Base-by-base conservation (phyloP, 2,329 filamentous ascomycete genomes). In the Cadophora sp. region DNA sequence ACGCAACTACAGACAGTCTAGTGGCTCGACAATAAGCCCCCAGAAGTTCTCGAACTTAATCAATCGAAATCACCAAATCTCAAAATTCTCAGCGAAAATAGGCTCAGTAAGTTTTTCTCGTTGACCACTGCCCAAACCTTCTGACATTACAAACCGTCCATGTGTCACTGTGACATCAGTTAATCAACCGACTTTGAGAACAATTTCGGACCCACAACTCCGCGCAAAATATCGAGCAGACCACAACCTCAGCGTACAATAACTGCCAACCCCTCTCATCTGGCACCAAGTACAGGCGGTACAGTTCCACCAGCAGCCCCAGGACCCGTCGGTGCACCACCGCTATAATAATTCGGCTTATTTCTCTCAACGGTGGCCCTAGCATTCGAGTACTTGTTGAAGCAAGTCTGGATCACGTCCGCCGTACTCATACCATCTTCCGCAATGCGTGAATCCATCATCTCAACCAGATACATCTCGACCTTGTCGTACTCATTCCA, bases 1-100 rank as follows among this genome's bases (percentile, higher is more conserved):
- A 72, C 72, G 66, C 73, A 72, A 14, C 69, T 73, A 11, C 73
- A 74, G 62, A 74, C 74, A 22, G 69, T n/a, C n/a, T n/a, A n/a
- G n/a, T n/a, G n/a, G n/a, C n/a, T n/a, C n/a, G n/a, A n/a, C n/a
- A n/a, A n/a, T n/a, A n/a, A n/a, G n/a, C n/a, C n/a, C n/a, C n/a
- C n/a, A n/a, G n/a, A n/a, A n/a, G n/a, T n/a, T n/a, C n/a, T n/a
- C n/a, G n/a, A n/a, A n/a, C n/a, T n/a, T n/a, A n/a, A n/a, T n/a
- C n/a, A n/a, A n/a, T n/a, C n/a, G n/a, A n/a, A n/a, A n/a, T n/a
- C n/a, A n/a, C n/a, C n/a, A n/a, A n/a, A n/a, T n/a, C n/a, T n/a
- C n/a, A n/a, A n/a, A n/a, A n/a, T n/a, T n/a, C n/a, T n/a, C n/a
- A n/a, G n/a, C n/a, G n/a, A n/a, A n/a, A n/a, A n/a, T n/a, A n/a